Evolutionary conservation across 1,284 basidiomycete genomes (phyloP).

Genomic region (Waitea zeae): DNA sequence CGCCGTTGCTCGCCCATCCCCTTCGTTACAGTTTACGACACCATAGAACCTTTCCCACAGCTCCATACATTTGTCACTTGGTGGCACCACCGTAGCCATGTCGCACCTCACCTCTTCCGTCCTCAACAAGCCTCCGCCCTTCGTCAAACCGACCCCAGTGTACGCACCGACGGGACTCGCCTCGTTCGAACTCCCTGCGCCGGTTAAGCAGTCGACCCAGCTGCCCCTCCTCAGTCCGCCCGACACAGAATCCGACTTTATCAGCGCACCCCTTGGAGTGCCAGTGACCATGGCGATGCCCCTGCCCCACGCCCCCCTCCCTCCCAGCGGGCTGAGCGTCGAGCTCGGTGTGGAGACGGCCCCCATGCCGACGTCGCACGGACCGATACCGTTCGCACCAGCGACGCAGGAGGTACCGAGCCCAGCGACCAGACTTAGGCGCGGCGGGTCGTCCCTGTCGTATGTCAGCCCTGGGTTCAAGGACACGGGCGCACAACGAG

Average conservation of each 20-base stretch:
- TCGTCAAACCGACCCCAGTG: slow-evolving; percentile 24
- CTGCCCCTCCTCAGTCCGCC: slow-evolving; percentile 38
- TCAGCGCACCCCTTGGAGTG: slow-evolving; percentile 7
- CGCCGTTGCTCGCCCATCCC: slow-evolving; percentile 9
- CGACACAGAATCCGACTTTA: slow-evolving; percentile 29
- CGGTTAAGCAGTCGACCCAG: too few species aligned
- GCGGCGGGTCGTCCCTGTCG: slow-evolving; percentile 24
- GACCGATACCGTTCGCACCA: slow-evolving; percentile 4
- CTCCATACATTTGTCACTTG: too few species aligned
- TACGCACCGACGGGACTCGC: too few species aligned
- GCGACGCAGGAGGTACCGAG: too few species aligned
- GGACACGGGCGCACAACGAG: slow-evolving; percentile 24
- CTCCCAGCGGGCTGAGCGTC: slow-evolving; percentile 1
- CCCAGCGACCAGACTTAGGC: slow-evolving; percentile 19
- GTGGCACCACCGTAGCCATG: slow-evolving; percentile 16
- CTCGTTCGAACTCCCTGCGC: too few species aligned
- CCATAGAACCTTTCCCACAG: too few species aligned
- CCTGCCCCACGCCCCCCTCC: slow-evolving; percentile 8
- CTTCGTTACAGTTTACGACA: too few species aligned
- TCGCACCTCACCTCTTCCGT: slow-evolving; percentile 26
- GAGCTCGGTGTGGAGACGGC: slow-evolving; percentile 10
- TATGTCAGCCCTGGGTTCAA: slow-evolving; percentile 37
- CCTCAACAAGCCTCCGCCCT: slow-evolving; percentile 29
- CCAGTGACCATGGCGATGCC: too few species aligned
- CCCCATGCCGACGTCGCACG: slow-evolving; percentile 8